These are phyloP conservation scores for Neonectria hederae DNA, from an alignment of 2,329 filamentous ascomycete species.

Conservation along the genomic window DNA sequence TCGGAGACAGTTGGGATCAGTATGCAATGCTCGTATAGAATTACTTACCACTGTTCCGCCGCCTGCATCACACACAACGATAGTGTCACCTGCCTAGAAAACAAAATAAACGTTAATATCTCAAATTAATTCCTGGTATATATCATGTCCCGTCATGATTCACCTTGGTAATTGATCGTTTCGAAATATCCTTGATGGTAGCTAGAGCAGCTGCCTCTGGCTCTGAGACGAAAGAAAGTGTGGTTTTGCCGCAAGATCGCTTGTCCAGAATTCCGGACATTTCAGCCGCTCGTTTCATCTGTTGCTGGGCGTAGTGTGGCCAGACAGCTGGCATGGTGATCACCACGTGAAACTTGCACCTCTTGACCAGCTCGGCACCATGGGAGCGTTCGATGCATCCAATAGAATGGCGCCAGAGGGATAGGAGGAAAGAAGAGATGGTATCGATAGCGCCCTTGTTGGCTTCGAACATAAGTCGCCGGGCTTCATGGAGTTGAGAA, in stretches of 20 bases:
- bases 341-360: constrained; percentile 47
- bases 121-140: no score
- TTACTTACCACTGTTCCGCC: constrained; percentile 48
- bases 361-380: constrained; percentile 34
- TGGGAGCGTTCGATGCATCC: constrained; percentile 38
- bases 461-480: fast-evolving
- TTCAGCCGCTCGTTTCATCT: constrained; percentile 48
- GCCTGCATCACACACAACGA: constrained; percentile 51
- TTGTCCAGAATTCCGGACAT: constrained; percentile 48
- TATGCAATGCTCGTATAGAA: fast-evolving
- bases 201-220: constrained; percentile 57
- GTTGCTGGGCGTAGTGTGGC: constrained; percentile 47
- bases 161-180: constrained; percentile 35
- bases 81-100: constrained; percentile 27
- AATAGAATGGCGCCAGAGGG: constrained; percentile 45
- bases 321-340: constrained; percentile 56
- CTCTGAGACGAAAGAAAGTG: constrained; percentile 51
- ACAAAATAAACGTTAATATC: background rate
- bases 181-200: constrained; percentile 43
- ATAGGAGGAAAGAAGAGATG: constrained; percentile 44
- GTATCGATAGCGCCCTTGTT: constrained; percentile 42
- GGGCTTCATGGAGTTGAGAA: constrained; percentile 29
- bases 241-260: constrained; percentile 42
- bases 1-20: constrained; percentile 14
- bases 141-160: background rate